phyloP scores from a whole-genome alignment of 2,329 filamentous ascomycete genomes.

The Calonectria pseudoturangicola region DNA sequence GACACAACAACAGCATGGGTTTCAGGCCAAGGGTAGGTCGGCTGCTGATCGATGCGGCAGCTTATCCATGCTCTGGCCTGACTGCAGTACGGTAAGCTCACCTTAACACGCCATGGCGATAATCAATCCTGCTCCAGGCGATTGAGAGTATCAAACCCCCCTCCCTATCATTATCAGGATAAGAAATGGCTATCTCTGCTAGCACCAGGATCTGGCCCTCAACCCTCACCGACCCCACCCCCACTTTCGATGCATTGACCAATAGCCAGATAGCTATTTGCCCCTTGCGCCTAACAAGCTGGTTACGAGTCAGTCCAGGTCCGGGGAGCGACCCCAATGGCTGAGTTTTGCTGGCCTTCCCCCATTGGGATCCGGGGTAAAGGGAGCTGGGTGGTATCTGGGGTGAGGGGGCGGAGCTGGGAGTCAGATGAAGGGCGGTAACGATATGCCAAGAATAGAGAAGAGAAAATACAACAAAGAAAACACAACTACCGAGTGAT shows the following conservation, averaged over 20 bases:
- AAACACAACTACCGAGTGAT: background rate
- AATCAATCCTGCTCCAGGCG: constrained; percentile 7
- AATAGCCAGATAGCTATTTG: constrained; percentile 29
- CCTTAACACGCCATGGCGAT: constrained; percentile 37
- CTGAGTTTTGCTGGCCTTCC: background rate
- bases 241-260: constrained; percentile 36
- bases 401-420: constrained; percentile 8
- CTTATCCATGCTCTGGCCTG: constrained; percentile 38
- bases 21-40: constrained; percentile 22
- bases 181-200: constrained; percentile 31
- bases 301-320: constrained; percentile 33
- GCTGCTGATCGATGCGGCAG: constrained; percentile 27
- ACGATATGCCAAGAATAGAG: background rate
- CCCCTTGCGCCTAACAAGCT: background rate
- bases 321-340: constrained; percentile 28
- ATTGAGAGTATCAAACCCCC: background rate
- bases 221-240: constrained; percentile 28
- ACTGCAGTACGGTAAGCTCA: constrained; percentile 30
- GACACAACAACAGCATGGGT: constrained; percentile 16
- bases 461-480: background rate
- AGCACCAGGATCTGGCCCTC: constrained; percentile 22
- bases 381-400: constrained; percentile 19
- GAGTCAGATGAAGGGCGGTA: background rate
- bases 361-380: constrained; percentile 21
- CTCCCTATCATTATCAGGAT: constrained; percentile 25